phyloP scores from a whole-genome alignment of 1,139 yeast genomes.

The Ogataea hybrid region DNA sequence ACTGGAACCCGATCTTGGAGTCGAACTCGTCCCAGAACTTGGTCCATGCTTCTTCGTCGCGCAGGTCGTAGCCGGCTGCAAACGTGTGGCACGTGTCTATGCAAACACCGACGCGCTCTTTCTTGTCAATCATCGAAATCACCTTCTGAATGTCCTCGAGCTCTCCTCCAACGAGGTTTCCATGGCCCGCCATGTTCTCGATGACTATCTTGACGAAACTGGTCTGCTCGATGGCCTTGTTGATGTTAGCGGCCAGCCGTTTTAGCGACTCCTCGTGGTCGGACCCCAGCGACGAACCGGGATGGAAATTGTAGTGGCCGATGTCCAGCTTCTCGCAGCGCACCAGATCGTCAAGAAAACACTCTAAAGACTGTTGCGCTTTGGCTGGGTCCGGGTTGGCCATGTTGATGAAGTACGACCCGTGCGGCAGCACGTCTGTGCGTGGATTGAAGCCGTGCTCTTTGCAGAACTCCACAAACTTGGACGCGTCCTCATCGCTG shows the following conservation, averaged over 20 bases:
- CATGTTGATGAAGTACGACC: conserved; percentile 86
- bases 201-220: conserved; percentile 79
- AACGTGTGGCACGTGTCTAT: conserved; percentile 93
- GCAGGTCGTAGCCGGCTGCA: conserved; percentile 93
- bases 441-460: conserved; percentile 66
- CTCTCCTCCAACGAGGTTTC: conserved; percentile 81
- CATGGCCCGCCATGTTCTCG: conserved; percentile 99
- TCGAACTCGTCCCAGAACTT: conserved; percentile 78
- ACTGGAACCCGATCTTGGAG: conserved; percentile 65
- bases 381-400: conserved; percentile 89
- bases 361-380: conserved; percentile 68
- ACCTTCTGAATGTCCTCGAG: conserved; percentile 74
- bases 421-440: conserved; percentile 88
- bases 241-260: conserved; percentile 74
- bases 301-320: conserved; percentile 90
- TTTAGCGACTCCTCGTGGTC: conserved; percentile 64
- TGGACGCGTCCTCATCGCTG: conserved; percentile 60
- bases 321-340: conserved; percentile 85
- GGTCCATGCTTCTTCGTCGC: conserved; percentile 53
- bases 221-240: conserved; percentile 73
- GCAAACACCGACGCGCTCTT: conserved; percentile 86
- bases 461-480: conserved; percentile 62
- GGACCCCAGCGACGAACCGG: conserved; percentile 78
- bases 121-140: conserved; percentile 72
- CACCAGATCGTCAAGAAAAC: conserved; percentile 82